phyloP scores from a whole-genome alignment of 2,329 filamentous ascomycete species.

The Aspergillus aculeatus region DNA sequence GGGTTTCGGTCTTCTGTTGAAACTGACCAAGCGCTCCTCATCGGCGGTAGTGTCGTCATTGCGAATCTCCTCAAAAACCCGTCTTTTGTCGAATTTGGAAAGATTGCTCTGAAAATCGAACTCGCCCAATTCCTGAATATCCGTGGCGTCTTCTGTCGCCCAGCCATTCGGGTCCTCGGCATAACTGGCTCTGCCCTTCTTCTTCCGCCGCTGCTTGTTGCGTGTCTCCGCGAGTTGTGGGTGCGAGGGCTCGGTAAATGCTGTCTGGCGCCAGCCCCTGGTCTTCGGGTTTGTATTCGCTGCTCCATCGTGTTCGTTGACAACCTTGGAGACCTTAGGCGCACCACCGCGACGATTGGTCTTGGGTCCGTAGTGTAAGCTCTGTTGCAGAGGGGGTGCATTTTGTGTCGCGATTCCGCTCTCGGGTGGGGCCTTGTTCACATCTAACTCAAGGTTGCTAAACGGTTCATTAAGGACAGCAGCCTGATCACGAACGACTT shows the following conservation, averaged over 20 bases:
- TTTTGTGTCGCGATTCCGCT: conserved; percentile 12
- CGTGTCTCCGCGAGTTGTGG: conserved; percentile 40
- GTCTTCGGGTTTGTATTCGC: conserved; percentile 46
- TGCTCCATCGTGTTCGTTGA: conserved; percentile 35
- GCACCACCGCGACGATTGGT: conserved; percentile 48
- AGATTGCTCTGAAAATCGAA: conserved; percentile 90
- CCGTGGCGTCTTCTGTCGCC: conserved; percentile 94
- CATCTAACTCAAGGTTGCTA: conserved; percentile 40
- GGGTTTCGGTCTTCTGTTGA: conserved; percentile 69
- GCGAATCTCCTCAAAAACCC: conserved; percentile 86
- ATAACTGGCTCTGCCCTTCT: conserved; percentile 44
- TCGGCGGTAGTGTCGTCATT: conserved; percentile 88
- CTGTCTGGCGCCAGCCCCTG: conserved; percentile 68
- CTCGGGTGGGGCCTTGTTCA: conserved; percentile 17
- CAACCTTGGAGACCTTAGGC: conserved; percentile 41
- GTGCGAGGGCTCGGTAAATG: conserved; percentile 58
- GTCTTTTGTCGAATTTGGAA: conserved; percentile 91
- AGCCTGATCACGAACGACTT: conserved; percentile 26
- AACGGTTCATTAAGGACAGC: conserved; percentile 48
- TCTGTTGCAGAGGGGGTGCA: conserved; percentile 21
- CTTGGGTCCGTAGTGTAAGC: conserved; percentile 30
- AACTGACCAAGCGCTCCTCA: conserved; percentile 82
- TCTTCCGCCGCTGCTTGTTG: conserved; percentile 47
- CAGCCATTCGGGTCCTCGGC: conserved; percentile 72
- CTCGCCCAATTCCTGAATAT: conserved; percentile 88